Evolutionary conservation across 805 yeast genomes (phyloP).

Genomic region (Maudiozyma saulgeensis): DNA sequence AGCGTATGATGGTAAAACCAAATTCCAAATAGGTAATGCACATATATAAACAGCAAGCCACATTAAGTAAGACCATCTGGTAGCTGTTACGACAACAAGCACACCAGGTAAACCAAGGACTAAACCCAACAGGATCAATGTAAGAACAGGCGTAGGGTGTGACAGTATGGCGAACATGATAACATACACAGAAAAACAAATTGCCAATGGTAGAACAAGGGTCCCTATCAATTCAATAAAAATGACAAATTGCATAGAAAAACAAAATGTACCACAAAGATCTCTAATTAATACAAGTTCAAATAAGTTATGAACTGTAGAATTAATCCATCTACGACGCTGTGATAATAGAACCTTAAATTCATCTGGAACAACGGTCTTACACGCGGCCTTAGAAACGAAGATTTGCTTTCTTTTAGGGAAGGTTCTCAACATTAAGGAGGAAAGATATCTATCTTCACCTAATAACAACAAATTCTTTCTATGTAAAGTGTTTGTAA

Average conservation of each 20-base stretch:
- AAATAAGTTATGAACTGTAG: constrained; percentile 86
- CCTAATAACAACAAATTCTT: constrained; percentile 80
- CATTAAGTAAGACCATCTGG: constrained; percentile 57
- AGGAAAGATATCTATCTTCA: constrained; percentile 79
- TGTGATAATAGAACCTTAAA: constrained; percentile 77
- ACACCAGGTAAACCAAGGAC: constrained; percentile 82
- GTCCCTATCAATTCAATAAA: constrained; percentile 80
- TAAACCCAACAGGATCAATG: constrained; percentile 65
- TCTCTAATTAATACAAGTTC: constrained; percentile 78
- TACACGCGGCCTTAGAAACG: constrained; percentile 85
- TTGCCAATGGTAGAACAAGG: constrained; percentile 79
- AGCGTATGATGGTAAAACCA: constrained; percentile 75
- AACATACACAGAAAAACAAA: constrained; percentile 73
- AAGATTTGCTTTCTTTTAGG: constrained; percentile 83
- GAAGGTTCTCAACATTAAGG: constrained; percentile 79
- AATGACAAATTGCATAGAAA: constrained; percentile 90
- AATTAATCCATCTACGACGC: constrained; percentile 94
- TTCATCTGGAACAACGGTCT: constrained; percentile 78
- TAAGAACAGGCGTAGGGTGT: constrained; percentile 65
- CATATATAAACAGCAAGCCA: constrained; percentile 73
- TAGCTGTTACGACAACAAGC: constrained; percentile 70
- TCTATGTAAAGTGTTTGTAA: constrained; percentile 71
- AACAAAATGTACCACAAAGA: constrained; percentile 88
- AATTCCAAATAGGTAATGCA: constrained; percentile 92
- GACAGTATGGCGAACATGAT: constrained; percentile 60